A percentile compares a stretch with the other conserved stretches of the same genome.
Conservation (phyloP, 1,284 basidiomycete species). For the Trichosporon ovoides region DNA sequence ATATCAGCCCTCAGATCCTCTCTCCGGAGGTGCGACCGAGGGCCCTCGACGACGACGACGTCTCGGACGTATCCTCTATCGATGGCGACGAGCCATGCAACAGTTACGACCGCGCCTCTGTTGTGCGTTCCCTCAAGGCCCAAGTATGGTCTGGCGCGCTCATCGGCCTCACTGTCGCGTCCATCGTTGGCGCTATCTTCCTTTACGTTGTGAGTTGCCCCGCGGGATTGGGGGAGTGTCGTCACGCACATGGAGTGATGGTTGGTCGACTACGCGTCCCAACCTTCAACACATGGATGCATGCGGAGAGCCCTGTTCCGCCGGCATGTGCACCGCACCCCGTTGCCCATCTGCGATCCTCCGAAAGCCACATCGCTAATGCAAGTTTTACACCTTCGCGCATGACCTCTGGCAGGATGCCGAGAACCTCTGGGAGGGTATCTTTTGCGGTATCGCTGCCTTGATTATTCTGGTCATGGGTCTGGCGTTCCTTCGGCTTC, state of each 20-base stretch:
- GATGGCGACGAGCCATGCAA: background rate
- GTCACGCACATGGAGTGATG: background rate
- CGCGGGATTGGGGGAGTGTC: background rate
- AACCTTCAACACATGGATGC: no score
- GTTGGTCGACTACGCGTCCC: no score
- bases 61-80: background rate
- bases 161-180: constrained; percentile 64
- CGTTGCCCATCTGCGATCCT: no score
- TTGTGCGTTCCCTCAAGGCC: constrained; percentile 29
- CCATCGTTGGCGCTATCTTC: constrained; percentile 57
- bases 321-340: no score
- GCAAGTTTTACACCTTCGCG: constrained; percentile 50
- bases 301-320: no score
- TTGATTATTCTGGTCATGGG: constrained; percentile 56
- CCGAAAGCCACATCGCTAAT: background rate
- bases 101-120: constrained; percentile 10
- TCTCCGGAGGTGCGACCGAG: constrained; percentile 10
- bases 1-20: constrained; percentile 17
- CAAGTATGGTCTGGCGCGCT: constrained; percentile 70
- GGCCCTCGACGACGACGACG: constrained; percentile 15
- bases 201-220: constrained; percentile 45
- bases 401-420: constrained; percentile 49
- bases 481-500: constrained; percentile 67
- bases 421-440: constrained; percentile 36
- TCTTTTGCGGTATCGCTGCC: constrained; percentile 67